Conservation (phyloP, 1,284 basidiomycete species). For the Irpex sp. region DNA sequence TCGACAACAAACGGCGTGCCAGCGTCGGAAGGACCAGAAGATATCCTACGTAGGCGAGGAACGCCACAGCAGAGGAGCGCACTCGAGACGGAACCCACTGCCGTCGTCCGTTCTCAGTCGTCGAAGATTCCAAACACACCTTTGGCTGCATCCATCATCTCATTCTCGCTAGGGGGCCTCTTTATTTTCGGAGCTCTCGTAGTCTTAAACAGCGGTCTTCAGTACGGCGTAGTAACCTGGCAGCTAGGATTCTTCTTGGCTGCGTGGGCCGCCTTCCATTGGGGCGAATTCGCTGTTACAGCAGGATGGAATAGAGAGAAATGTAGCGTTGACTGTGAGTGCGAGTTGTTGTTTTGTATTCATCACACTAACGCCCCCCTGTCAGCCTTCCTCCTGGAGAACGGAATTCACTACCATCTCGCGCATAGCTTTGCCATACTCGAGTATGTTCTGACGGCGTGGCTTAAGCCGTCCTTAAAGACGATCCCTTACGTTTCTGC, state of each 20-base stretch:
- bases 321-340: constrained; percentile 88
- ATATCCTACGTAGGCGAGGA: constrained; percentile 39
- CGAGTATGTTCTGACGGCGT: constrained; percentile 76
- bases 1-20: constrained; percentile 5
- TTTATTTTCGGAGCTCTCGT: constrained; percentile 52
- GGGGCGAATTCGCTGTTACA: constrained; percentile 92
- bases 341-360: background rate
- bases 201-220: constrained; percentile 42
- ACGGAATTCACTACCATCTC: constrained; percentile 80
- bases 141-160: constrained; percentile 63
- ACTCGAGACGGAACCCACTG: constrained; percentile 47
- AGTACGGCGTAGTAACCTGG: constrained; percentile 62
- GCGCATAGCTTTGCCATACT: constrained; percentile 76
- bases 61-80: constrained; percentile 30
- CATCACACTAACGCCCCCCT: too few species aligned
- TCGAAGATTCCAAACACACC: constrained; percentile 82
- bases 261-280: constrained; percentile 84
- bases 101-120: constrained; percentile 29
- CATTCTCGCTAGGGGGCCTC: constrained; percentile 65
- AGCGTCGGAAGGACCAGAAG: constrained; percentile 36
- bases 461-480: constrained; percentile 61
- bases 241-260: constrained; percentile 81
- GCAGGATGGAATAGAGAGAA: constrained; percentile 94
- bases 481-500: constrained; percentile 45
- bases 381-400: constrained; percentile 90